Evolutionary conservation across 148 eudicot species (phyloP).

Genomic region (Arbutus unedo): DNA sequence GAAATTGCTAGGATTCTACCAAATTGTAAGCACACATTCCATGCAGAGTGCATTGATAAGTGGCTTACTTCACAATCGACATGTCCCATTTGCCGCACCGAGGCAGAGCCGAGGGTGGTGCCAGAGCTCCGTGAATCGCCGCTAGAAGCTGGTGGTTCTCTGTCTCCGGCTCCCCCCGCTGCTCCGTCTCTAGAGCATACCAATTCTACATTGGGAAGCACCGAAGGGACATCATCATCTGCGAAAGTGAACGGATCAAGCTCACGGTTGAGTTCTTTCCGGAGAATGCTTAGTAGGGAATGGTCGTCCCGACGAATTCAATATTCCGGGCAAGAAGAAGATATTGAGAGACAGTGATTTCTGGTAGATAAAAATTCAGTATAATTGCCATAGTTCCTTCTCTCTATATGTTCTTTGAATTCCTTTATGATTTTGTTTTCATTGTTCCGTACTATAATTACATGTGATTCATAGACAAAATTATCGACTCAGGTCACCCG

Average conservation of each 20-base stretch:
- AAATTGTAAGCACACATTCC: constrained; percentile 56
- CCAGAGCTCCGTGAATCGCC: neutral
- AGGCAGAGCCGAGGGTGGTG: constrained; percentile 35
- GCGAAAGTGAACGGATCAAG: constrained; percentile 30
- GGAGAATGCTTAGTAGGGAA: constrained; percentile 49
- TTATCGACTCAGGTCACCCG: neutral
- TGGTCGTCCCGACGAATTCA: constrained; percentile 35
- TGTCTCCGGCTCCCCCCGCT: constrained; percentile 13
- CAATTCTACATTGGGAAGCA: neutral
- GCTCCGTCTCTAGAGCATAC: constrained; percentile 33
- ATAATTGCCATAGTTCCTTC: neutral
- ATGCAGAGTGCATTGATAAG: constrained; percentile 50
- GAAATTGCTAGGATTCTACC: constrained; percentile 48
- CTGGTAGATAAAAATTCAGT: neutral
- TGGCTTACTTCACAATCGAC: constrained; percentile 48
- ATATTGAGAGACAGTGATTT: constrained; percentile 43
- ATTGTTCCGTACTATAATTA: neutral
- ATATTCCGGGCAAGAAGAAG: constrained; percentile 29
- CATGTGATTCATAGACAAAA: neutral
- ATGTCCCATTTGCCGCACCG: constrained; percentile 61
- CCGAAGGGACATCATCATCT: constrained; percentile 28
- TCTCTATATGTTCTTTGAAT: neutral
- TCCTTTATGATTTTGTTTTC: neutral
- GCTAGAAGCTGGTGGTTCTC: neutral
- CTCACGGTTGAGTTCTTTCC: constrained; percentile 53